Conservation (phyloP, 305 asterid species). For the Monarda citriodora region DNA sequence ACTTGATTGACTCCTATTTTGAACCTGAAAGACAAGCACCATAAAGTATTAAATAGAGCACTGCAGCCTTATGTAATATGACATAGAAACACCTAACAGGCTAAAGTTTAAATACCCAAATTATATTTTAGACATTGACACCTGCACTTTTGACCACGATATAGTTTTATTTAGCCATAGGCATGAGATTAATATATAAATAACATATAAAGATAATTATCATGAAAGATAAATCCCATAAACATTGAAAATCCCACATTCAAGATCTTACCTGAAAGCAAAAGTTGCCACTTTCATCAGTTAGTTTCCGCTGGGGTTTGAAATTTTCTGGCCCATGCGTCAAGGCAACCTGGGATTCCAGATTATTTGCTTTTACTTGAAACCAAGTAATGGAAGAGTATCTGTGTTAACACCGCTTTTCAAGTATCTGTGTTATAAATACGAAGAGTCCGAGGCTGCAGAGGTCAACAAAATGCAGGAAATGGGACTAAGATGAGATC, state of each 20-base stretch:
- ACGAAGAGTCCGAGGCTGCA: too few relatives aligned
- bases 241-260: conserved; percentile 17
- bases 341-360: conserved; percentile 77
- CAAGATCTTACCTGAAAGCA: conserved; percentile 83
- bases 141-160: conserved; percentile 14
- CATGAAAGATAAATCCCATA: conserved; percentile 14
- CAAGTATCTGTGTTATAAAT: too few relatives aligned
- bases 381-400: conserved; percentile 15
- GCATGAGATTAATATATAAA: conserved; percentile 10
- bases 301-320: conserved; percentile 84
- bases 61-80: neutral
- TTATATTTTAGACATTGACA: conserved; percentile 20
- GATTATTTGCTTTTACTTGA: conserved; percentile 25
- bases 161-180: conserved; percentile 13
- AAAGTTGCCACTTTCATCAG: conserved; percentile 79
- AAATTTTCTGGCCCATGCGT: conserved; percentile 95
- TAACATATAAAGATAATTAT: conserved; percentile 3
- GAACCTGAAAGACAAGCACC: too few relatives aligned
- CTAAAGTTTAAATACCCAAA: conserved; percentile 17
- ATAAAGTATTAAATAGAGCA: too few relatives aligned
- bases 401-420: too few relatives aligned
- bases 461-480: too few relatives aligned
- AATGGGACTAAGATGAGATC: too few relatives aligned
- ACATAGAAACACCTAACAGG: neutral
- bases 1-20: too few relatives aligned